phyloP scores from a whole-genome alignment of 1,284 basidiomycete genomes.

The Neonothopanus nambi region DNA sequence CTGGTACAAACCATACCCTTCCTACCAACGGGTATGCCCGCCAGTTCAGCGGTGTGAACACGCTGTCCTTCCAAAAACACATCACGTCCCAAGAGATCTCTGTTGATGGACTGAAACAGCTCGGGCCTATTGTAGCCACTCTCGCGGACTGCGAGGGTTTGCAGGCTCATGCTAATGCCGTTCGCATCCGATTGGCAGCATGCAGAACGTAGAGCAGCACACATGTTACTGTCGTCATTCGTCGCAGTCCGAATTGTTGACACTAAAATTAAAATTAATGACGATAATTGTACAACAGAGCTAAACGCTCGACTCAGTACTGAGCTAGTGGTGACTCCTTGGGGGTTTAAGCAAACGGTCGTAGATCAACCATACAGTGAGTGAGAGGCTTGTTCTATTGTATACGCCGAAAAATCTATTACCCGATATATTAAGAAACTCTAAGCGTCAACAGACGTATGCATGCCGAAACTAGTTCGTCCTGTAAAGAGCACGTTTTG shows the following conservation, averaged over 20 bases:
- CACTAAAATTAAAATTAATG: no score
- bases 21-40: constrained; percentile 95
- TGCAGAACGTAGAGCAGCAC: constrained; percentile 5
- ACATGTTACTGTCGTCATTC: no score
- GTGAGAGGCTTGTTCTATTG: neutral
- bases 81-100: constrained; percentile 96
- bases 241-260: no score
- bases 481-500: constrained; percentile 89
- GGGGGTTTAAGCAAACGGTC: no score
- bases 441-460: neutral
- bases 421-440: constrained; percentile 13
- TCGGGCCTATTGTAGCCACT: constrained; percentile 90
- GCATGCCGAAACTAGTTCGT: constrained; percentile 56
- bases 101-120: constrained; percentile 68
- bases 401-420: neutral
- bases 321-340: no score
- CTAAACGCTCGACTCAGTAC: no score
- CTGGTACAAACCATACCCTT: constrained; percentile 97
- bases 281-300: neutral
- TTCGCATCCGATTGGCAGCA: constrained; percentile 62
- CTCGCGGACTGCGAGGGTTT: constrained; percentile 95
- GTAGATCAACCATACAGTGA: neutral
- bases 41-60: constrained; percentile 98
- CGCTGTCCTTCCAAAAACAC: constrained; percentile 97
- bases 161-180: constrained; percentile 91